Evolutionary conservation across 495 filamentous ascomycete genomes (phyloP).

Genomic region (Penicillium silybi): DNA sequence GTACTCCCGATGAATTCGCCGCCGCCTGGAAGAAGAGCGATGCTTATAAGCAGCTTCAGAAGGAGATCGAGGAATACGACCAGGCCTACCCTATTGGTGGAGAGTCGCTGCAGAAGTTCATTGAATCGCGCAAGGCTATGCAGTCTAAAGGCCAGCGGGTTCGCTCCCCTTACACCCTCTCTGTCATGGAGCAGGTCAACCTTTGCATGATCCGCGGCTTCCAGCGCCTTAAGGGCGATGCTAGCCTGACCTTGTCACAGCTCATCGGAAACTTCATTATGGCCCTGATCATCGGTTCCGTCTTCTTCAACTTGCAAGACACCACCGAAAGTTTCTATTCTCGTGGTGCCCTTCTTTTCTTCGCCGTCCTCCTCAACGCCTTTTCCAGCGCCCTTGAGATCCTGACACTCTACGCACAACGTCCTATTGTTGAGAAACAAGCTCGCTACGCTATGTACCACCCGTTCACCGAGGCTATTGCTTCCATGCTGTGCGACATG

Average conservation of each 20-base stretch:
- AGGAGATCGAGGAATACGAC: conserved; percentile 55
- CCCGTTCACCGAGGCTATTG: conserved; percentile 59
- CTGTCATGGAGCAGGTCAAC: conserved; percentile 42
- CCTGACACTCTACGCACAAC: conserved; percentile 56
- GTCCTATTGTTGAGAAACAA: conserved; percentile 68
- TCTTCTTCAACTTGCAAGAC: conserved; percentile 74
- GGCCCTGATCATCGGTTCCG: conserved; percentile 79
- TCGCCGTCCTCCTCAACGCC: conserved; percentile 85
- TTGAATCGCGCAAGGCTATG: conserved; percentile 41
- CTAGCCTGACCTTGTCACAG: conserved; percentile 65
- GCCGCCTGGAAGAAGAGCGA: conserved; percentile 55
- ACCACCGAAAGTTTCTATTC: conserved; percentile 73
- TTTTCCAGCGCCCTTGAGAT: conserved; percentile 81
- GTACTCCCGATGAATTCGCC: conserved; percentile 70
- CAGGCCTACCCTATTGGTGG: conserved; percentile 38
- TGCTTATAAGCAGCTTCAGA: conserved; percentile 46
- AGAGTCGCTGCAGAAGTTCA: conserved; percentile 35
- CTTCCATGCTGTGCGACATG: conserved; percentile 59
- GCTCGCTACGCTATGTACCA: conserved; percentile 64
- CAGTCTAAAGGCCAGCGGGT: conserved; percentile 39
- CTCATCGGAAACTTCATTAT: conserved; percentile 79
- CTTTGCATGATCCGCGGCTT: conserved; percentile 52
- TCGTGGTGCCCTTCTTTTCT: conserved; percentile 85
- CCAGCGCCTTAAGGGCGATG: conserved; percentile 65
- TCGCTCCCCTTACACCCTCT: conserved; percentile 46